A percentile compares a stretch with the other conserved stretches of the same genome.
Evolutionary conservation across 345 rosid species (phyloP).

Genomic region (Sonneratia caseolaris): DNA sequence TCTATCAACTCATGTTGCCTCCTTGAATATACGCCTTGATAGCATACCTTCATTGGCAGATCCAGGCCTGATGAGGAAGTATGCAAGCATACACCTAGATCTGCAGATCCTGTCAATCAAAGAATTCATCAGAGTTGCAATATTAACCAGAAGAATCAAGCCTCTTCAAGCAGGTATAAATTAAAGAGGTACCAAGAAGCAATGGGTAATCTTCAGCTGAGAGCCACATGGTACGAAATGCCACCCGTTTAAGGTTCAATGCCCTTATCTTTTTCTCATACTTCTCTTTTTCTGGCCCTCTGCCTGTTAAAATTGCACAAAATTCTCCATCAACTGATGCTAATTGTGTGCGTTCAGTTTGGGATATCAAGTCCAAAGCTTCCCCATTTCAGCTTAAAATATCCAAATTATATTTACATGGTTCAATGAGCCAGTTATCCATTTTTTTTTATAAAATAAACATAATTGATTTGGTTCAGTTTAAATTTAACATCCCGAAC

Average conservation of each 20-base stretch:
- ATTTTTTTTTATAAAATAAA: too few species aligned
- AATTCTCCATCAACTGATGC: neutral
- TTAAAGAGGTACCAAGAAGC: conserved; percentile 45
- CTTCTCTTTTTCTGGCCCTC: conserved; percentile 87
- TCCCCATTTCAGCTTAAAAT: too few species aligned
- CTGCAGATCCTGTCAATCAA: conserved; percentile 57
- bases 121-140: conserved; percentile 1
- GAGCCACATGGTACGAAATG: conserved; percentile 95
- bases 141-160: neutral
- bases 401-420: too few species aligned
- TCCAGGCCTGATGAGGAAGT: conserved; percentile 96
- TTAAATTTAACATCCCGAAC: too few species aligned
- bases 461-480: too few species aligned
- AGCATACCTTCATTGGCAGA: conserved; percentile 86
- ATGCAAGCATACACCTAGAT: conserved; percentile 93
- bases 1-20: neutral
- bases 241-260: conserved; percentile 68
- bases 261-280: conserved; percentile 78
- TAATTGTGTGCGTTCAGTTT: too few species aligned
- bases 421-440: too few species aligned
- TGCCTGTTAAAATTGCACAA: conserved; percentile 35
- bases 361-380: too few species aligned
- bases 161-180: neutral
- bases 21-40: neutral
- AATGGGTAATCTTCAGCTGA: conserved; percentile 92